Evolutionary conservation across 192 early-diverging fungal species (phyloP), one percentile per base, ranked within the genome.

Genomic region (Coemansia umbellata): DNA sequence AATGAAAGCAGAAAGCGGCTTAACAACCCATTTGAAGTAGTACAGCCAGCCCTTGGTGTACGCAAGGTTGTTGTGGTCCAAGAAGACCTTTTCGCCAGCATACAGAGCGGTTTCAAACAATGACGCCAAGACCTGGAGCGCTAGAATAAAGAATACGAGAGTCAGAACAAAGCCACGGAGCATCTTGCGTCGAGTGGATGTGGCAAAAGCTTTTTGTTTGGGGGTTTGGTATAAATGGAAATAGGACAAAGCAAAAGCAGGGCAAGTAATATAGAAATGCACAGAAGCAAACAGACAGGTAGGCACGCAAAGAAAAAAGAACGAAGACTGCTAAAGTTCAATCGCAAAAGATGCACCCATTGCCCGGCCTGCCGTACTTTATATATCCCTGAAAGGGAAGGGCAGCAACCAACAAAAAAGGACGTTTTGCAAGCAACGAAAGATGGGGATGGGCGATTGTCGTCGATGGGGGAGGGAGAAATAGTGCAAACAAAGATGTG

Each of bases 1-100:
- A 17, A 70, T n/a, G 5, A 21, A 53, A 7, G 62, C 57, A 32
- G 73, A 76, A 31, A 76, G 62, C 27, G 67, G 67, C 53, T 76
- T 76, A 15, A 76, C 54, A 1, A 65, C 73, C 67, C 73, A 76
- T 45, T 76, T 76, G 65, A 69, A 76, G 66, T 66, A 55, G 62
- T 69, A 76, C 42, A 57, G 66, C 73, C 73, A 76, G 11, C 66
- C 66, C 47, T 59, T 60, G 17, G 73, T 62, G 63, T 76, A 76
- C 18, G 51, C 39, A 11, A 76, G 50, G 39, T 65, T 50, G 44
- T 76, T 66, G 21, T 76, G 37, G 48, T 76, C 73, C 5, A 76
- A 23, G 39, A 54, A 60, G 31, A 76, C 48, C 43, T 76, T 69
- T 31, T 65, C 66, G 22, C 66, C 73, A 18, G 67, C 67, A 36